Conservation (phyloP, 345 rosid genomes). For the Pistacia integerrima region DNA sequence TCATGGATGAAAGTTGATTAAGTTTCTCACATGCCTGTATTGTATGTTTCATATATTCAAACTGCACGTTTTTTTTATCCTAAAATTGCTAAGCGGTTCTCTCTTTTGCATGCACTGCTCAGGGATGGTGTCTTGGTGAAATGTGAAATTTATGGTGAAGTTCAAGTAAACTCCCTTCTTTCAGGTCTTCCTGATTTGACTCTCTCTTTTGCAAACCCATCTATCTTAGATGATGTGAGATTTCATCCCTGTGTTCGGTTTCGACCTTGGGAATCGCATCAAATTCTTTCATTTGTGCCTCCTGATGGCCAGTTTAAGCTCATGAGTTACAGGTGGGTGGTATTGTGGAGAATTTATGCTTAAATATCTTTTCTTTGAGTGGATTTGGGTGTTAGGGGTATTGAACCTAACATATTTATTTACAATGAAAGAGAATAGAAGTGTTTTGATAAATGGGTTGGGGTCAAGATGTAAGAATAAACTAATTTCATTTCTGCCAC, state of each 20-base stretch:
- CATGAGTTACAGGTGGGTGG: constrained; percentile 89
- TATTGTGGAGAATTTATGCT: constrained; percentile 7
- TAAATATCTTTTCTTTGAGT: background rate
- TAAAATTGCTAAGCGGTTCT: constrained; percentile 13
- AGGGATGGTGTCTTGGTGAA: constrained; percentile 70
- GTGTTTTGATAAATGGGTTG: background rate
- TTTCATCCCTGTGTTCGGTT: constrained; percentile 97
- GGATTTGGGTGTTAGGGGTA: background rate
- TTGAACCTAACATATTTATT: background rate
- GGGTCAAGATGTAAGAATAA: background rate
- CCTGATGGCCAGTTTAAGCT: constrained; percentile 96
- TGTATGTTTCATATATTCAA: constrained; percentile 4
- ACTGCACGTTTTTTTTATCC: constrained; percentile 7
- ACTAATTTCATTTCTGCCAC: background rate
- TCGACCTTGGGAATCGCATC: constrained; percentile 96
- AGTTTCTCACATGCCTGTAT: constrained; percentile 1
- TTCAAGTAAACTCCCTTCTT: constrained; percentile 86
- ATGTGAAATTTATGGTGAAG: constrained; percentile 80
- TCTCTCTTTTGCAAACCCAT: constrained; percentile 80
- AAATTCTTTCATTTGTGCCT: constrained; percentile 90
- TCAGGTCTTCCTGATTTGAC: constrained; percentile 95
- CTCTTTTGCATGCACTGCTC: constrained; percentile 23
- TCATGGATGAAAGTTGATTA: background rate
- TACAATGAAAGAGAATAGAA: background rate
- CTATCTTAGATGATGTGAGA: constrained; percentile 73